Base-by-base conservation (phyloP, 2,329 filamentous ascomycete species). In the Trematosphaeria pertusa region DNA sequence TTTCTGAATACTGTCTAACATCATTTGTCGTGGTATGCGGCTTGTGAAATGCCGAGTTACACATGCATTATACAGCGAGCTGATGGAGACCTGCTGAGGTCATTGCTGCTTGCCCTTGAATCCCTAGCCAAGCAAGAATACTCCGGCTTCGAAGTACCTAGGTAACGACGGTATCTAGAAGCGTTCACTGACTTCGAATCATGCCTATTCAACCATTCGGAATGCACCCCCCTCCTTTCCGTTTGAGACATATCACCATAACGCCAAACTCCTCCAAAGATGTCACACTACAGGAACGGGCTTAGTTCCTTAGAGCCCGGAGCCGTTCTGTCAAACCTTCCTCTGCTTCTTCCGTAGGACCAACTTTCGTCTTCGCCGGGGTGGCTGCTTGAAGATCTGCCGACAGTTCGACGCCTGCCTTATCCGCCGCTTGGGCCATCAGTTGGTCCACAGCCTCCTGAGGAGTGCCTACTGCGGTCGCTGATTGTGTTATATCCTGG, bases 401-500 rank as follows among this genome's bases (percentile, higher is more conserved):
- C 58, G 85, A 85, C 51, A 96, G 78, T 72, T 94, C 88, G 41
- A 96, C 83, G 43, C 91, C 91, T 8, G 89, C 90, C 71, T 95
- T 91, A 70, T 96, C 91, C 53, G 91, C 91, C 33, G 94, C 84
- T 74, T 95, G 88, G 55, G 84, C 87, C 74, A 96, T 87, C 52
- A 96, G 75, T 58, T 90, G 86, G 71, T 96, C 91, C 2, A 96
- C 90, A 58, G 92, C 90, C 59, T 95, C 91, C 69, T 96, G 83
- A 73, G 77, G 89, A 75, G 76, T 92, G 71, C 78, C 89, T 69
- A 77, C 87, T 63, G 73, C 89, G 70, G 91, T 95, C 28, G 87
- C 88, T 50, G 88, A 87, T 17, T 83, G 85, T 52, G 92, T 93
- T 49, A 90, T 89, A 65, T 92, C 91, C 72, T 93, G 89, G 73